Evolutionary conservation across 1,284 basidiomycete genomes (phyloP), one percentile per base, ranked within the genome.

Genomic region (Irpex sp.): DNA sequence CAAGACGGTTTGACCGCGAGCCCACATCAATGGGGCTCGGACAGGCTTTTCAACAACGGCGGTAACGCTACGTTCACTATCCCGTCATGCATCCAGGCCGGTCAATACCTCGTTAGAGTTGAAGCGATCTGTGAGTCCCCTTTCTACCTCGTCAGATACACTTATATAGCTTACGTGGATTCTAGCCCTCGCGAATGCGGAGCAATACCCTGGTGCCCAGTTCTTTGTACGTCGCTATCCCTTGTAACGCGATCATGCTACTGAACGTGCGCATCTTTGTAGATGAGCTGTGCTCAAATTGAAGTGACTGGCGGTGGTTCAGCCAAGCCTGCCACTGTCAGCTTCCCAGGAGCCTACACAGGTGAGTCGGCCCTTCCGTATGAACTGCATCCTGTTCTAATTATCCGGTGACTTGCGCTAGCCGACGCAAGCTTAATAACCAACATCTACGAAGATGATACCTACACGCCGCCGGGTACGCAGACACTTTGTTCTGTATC

Each of bases 271-370:
- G 16, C 8, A 23, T 4, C 23, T 53, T 35, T 60, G 51, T 58
- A 82, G 79, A 80, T 81, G 80, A 79, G 81, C 67, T 82, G 80
- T 58, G 80, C 79, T n/a, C 80, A 82, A 65, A 67, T 83, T 57
- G 66, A 78, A 60, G 78, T 83, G 59, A 81, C 79, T n/a, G 81
- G 81, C 16, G 80, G 81, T 5, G 80, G 80, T 28, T 78, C 67
- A 63, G 73, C 75, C 2, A 68, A 69, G 21, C 80, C 81, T 5
- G 74, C 78, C 9, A 81, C 79, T 10, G 80, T 82, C 49, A 78
- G 73, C 67, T 82, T 83, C 77, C 80, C 80, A 4, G 80, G 81
- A 54, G 78, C 78, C 1, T 81, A 81, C 51, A 47, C 18, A n/a
- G 49, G 56, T 51, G 52, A 33, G 45, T 49, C 36, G 5, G 42